Conservation (phyloP, 805 yeast species). For the Kluyveromyces dobzhanskii region DNA sequence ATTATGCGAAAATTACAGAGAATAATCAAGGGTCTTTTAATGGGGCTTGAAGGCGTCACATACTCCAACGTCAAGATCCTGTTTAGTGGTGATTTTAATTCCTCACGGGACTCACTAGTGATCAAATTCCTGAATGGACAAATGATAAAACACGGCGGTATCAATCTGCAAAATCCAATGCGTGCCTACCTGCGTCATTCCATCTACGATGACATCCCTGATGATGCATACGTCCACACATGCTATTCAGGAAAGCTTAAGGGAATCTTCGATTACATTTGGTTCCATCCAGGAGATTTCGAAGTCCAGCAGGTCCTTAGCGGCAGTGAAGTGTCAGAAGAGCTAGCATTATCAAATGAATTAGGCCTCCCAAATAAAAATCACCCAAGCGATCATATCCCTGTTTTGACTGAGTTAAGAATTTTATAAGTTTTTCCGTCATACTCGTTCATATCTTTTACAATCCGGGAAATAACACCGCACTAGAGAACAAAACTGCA, state of each 20-base stretch:
- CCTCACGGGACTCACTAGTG: constrained; percentile 42
- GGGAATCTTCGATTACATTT: constrained; percentile 50
- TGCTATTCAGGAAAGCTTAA: constrained; percentile 43
- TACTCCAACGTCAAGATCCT: constrained; percentile 31
- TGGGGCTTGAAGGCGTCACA: constrained; percentile 16
- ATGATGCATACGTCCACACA: constrained; percentile 31
- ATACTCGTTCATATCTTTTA: too few species aligned
- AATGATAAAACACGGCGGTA: constrained; percentile 21
- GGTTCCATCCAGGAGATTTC: constrained; percentile 39
- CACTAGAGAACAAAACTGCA: too few species aligned
- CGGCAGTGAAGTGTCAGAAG: constrained; percentile 31
- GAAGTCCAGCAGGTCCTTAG: constrained; percentile 40
- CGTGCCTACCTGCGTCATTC: constrained; percentile 26
- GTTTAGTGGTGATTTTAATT: constrained; percentile 52
- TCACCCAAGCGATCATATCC: constrained; percentile 52
- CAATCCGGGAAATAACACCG: too few species aligned
- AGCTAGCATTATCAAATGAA: constrained; percentile 14
- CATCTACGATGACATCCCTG: constrained; percentile 25
- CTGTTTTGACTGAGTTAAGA: constrained; percentile 33
- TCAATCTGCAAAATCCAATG: constrained; percentile 27
- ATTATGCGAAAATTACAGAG: constrained; percentile 29
- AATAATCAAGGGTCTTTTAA: constrained; percentile 18
- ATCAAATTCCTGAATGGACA: constrained; percentile 35
- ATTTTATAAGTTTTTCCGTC: constrained; percentile 10
- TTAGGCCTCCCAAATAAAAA: constrained; percentile 47